phyloP scores from a whole-genome alignment of 345 rosid species.

The Citrus australasica region DNA sequence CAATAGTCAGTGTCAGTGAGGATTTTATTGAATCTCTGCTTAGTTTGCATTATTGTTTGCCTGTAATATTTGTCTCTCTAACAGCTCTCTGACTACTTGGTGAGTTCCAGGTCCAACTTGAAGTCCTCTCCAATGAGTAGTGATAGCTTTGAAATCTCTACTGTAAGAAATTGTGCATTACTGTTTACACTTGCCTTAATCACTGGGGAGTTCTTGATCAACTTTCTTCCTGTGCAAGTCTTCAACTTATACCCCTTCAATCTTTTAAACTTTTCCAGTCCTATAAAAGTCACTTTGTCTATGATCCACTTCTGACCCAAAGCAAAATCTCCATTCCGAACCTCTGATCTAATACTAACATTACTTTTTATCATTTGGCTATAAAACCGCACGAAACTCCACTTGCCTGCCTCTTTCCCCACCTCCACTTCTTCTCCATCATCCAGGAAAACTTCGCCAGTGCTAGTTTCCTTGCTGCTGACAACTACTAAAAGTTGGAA shows the following conservation, averaged over 20 bases:
- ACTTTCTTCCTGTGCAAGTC: neutral
- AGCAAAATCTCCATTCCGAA: neutral
- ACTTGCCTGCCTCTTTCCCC: neutral
- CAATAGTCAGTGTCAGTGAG: no score
- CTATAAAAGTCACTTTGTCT: neutral
- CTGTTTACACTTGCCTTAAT: neutral
- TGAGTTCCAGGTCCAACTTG: neutral
- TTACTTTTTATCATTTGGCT: neutral
- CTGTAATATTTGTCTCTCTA: no score
- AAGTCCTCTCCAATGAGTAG: neutral
- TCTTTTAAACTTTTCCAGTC: neutral
- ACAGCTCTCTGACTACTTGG: no score
- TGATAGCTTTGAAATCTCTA: neutral
- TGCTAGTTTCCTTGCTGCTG: neutral
- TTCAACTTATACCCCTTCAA: neutral
- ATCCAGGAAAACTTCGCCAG: conserved; percentile 3
- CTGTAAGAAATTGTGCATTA: neutral
- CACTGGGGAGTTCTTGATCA: neutral
- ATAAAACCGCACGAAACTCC: neutral
- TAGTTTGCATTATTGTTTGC: no score
- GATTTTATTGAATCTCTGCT: no score
- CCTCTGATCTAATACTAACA: neutral
- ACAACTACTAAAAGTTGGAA: neutral
- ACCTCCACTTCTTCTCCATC: neutral
- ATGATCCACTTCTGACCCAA: neutral